Base-by-base conservation (phyloP, 2,329 filamentous ascomycete species). In the Cladophialophora yegresii region DNA sequence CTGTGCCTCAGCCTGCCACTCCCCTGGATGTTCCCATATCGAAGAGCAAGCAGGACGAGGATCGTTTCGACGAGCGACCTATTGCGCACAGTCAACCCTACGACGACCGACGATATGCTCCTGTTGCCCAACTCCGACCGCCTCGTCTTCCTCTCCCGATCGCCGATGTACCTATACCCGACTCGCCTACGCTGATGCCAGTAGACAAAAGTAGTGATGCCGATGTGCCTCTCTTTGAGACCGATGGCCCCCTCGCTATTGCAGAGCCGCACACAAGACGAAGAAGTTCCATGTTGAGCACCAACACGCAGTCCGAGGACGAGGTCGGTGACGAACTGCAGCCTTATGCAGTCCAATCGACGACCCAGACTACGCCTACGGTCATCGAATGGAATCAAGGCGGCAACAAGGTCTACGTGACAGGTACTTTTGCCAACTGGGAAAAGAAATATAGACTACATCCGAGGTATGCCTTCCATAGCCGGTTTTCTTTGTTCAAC, bases 351-450 rank as follows among this genome's bases (percentile, higher is more conserved):
- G 86, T 90, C 36, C 66, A 70, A 72, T 89, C 89, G 77, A 64
- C 47, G 23, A 85, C 88, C 67, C 89, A 90, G 45, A 90, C 90
- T 7, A 90, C 98, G 49, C 91, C 92, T 1, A 96, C 91, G 1
- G 81, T 85, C 63, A 87, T 99, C 64, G 90, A 96, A 77, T 99
- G 95, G 95, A 85, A 85, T 69, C 85, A 86, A 8, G 87, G 87
- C 58, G 93, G 91, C 64, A 90, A 96, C 63, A 96, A 93, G 77
- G 87, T 98, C 69, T 99, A 96, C 76, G 92, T 99, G 53, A 99
- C 95, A 0, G 70, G 70, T n/a, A 98, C 95, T 22, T 97, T 98
- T 75, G 96, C 96, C 72, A 91, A 93, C 76, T 99, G 95, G 95
- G 92, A 96, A 78, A 89, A 90, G 76, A 98, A 98, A 79, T 96